These are phyloP conservation scores for Trichoderma koningiopsis DNA, from an alignment of 2,329 filamentous ascomycete species.

Conservation along the genomic window DNA sequence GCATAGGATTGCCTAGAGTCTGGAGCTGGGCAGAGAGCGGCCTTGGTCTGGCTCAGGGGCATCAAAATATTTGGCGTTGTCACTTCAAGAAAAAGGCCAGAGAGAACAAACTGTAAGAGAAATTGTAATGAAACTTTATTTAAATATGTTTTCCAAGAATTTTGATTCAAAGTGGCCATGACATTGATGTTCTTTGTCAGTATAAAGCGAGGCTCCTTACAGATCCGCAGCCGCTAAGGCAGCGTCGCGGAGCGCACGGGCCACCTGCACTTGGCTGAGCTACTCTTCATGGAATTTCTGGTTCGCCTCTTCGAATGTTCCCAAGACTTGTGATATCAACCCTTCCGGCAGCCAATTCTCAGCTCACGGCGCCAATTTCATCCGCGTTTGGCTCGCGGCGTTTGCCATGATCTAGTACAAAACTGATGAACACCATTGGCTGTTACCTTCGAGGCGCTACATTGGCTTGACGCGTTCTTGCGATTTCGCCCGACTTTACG, in stretches of 20 bases:
- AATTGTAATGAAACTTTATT: neutral
- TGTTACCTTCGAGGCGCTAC: constrained; percentile 37
- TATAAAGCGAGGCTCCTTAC: neutral
- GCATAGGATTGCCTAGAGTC: neutral
- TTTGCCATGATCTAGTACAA: constrained; percentile 25
- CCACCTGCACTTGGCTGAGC: constrained; percentile 5
- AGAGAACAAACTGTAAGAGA: neutral
- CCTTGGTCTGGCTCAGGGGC: neutral
- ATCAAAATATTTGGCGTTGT: neutral
- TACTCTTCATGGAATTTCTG: constrained; percentile 19
- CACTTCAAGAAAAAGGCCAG: neutral
- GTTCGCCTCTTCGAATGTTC: constrained; percentile 1
- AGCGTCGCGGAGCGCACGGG: constrained; percentile 16
- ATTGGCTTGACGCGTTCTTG: constrained; percentile 38
- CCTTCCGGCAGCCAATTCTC: neutral
- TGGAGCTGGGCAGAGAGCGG: neutral
- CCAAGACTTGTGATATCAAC: constrained; percentile 12
- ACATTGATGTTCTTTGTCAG: neutral
- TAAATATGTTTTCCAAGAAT: neutral
- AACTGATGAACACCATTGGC: constrained; percentile 36
- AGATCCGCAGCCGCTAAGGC: neutral
- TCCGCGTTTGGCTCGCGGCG: neutral
- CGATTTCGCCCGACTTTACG: constrained; percentile 24
- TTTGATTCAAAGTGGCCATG: neutral
- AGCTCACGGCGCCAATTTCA: neutral